Conservation (phyloP, 1,284 basidiomycete species). For the Malassezia obtusa region DNA sequence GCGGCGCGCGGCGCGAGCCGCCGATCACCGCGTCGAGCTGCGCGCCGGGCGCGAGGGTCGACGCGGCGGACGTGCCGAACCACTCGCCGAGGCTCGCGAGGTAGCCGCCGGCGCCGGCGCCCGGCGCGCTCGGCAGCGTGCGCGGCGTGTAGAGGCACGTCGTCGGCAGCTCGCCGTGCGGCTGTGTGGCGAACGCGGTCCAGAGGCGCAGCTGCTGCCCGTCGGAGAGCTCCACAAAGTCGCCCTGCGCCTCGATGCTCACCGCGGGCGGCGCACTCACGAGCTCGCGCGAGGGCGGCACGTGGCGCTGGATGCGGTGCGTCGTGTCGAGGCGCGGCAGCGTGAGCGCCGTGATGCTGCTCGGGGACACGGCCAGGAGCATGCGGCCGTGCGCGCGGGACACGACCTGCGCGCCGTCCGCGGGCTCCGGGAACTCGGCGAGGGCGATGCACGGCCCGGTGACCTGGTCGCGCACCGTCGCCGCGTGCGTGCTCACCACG, state of each 20-base stretch:
- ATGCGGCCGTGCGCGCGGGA: constrained; percentile 24
- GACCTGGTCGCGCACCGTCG: constrained; percentile 20
- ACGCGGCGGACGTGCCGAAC: constrained; percentile 28
- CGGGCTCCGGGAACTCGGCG: constrained; percentile 26
- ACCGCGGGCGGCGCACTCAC: constrained; percentile 6
- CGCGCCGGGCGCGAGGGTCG: constrained; percentile 24
- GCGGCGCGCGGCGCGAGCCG: constrained; percentile 25
- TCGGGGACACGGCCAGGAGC: constrained; percentile 22
- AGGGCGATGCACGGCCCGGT: constrained; percentile 25
- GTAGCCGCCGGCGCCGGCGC: constrained; percentile 27
- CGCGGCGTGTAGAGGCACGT: constrained; percentile 23
- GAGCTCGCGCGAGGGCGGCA: constrained; percentile 22
- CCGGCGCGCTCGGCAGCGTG: constrained; percentile 29
- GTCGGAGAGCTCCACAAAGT: constrained; percentile 35
- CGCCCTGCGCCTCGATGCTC: constrained; percentile 28
- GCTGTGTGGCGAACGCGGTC: constrained; percentile 31
- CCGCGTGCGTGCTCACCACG: background rate
- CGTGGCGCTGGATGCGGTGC: constrained; percentile 34
- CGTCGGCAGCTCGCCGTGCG: constrained; percentile 28
- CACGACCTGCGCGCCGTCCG: constrained; percentile 27
- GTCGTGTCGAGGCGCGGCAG: constrained; percentile 30
- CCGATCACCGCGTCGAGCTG: constrained; percentile 29
- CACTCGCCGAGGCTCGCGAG: constrained; percentile 31
- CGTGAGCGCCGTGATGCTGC: constrained; percentile 29
- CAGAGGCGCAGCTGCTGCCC: constrained; percentile 38